Base-by-base conservation (phyloP, 805 yeast species). In the Candida oleophila region DNA sequence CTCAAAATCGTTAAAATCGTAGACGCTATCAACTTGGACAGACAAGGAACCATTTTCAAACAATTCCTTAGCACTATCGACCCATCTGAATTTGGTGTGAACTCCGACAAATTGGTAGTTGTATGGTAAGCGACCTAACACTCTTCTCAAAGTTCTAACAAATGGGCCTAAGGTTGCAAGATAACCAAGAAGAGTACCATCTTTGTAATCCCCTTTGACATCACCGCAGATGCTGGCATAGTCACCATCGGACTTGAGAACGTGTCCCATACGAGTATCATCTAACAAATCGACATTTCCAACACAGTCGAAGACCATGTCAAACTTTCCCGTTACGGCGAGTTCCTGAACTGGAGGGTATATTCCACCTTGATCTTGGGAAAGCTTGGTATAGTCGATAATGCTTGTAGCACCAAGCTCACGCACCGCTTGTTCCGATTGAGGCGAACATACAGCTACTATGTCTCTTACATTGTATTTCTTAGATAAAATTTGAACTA, bases 221-320 rank as follows among this genome's bases (percentile, higher is more conserved):
- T 84, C 87, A 34, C 95, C 95, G 11, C 66, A 74, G 45, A 83
- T 69, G 9, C 85, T 73, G 8, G 74, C 63, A 55, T 75, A 86
- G 28, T 70, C 66, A 4, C 82, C 50, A 41, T 68, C 68, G 32
- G 78, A 73, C 53, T 78, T 77, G 50, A 86, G 64, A 72, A 67
- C 34, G 5, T 66, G 53, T 3, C 65, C 56, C 45, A 78, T 68
- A 25, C 30, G 30, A 11, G 71, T 60, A 14, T 34, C 60, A 9
- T 19, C 14, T 44, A 81, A 71, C 18, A 83, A 72, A 16, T 74
- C 78, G 19, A 60, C 59, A 46, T 77, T 79, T 35, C 96, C 91
- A 44, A 78, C 80, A 45, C 84, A 74, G 65, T 88, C 96, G 22
- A 82, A 59, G 38, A 87, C 78, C 11, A 77, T 58, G 56, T 85